These are phyloP conservation scores for Adansonia digitata DNA, from an alignment of 345 rosid genomes.

Conservation along the genomic window DNA sequence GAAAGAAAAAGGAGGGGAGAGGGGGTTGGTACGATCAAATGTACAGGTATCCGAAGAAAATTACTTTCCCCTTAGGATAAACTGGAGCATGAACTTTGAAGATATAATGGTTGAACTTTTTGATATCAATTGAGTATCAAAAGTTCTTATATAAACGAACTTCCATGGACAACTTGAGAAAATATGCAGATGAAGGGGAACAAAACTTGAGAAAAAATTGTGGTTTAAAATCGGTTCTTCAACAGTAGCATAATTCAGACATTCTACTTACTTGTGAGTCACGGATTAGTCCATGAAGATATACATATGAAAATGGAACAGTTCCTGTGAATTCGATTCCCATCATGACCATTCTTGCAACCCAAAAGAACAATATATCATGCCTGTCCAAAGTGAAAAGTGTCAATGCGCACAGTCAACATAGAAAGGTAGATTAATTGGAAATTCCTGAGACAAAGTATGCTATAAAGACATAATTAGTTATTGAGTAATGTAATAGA, in stretches of 20 bases:
- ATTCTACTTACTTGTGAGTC: slow-evolving; percentile 71
- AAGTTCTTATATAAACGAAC: background rate
- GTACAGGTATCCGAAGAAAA: background rate
- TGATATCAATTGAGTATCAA: background rate
- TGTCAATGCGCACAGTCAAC: slow-evolving; percentile 10
- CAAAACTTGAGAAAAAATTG: background rate
- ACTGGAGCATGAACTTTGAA: background rate
- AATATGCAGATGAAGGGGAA: background rate
- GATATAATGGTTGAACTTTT: background rate
- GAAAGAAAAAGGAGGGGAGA: background rate
- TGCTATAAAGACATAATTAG: background rate
- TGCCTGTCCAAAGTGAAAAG: slow-evolving; percentile 64
- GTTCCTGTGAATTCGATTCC: slow-evolving; percentile 95
- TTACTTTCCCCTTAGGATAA: background rate
- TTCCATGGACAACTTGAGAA: background rate
- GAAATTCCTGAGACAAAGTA: background rate
- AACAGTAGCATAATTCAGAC: background rate
- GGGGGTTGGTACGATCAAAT: background rate
- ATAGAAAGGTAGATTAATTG: background rate
- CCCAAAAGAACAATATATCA: slow-evolving; percentile 98
- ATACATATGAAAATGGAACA: slow-evolving; percentile 82
- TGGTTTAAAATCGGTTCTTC: background rate
- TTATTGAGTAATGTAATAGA: background rate
- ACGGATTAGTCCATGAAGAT: slow-evolving; percentile 93
- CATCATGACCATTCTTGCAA: slow-evolving; percentile 99